phyloP scores from a whole-genome alignment of 768 basidiomycete genomes.

The Macrocybe gigantea region DNA sequence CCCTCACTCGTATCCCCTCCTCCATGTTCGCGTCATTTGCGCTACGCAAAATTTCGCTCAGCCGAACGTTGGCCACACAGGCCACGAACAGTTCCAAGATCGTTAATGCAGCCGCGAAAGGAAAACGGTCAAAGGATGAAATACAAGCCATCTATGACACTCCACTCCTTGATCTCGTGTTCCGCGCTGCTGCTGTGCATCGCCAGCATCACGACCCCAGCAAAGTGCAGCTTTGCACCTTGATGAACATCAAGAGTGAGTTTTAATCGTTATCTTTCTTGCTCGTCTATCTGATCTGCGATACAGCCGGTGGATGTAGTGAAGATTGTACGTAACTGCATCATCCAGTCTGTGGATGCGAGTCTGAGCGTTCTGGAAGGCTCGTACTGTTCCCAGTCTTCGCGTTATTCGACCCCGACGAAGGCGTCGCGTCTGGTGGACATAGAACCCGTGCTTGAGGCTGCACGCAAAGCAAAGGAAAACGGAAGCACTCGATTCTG shows the following conservation, averaged over 20 bases:
- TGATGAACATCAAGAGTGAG: slow-evolving; percentile 98
- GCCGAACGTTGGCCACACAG: slow-evolving; percentile 60
- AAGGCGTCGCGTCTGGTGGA: slow-evolving; percentile 85
- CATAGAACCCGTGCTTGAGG: slow-evolving; percentile 87
- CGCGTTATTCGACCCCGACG: slow-evolving; percentile 85
- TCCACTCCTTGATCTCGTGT: slow-evolving; percentile 86
- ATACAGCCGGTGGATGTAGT: slow-evolving; percentile 85
- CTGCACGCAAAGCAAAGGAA: slow-evolving; percentile 88
- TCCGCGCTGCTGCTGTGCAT: slow-evolving; percentile 79
- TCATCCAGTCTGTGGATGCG: slow-evolving; percentile 3
- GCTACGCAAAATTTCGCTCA: slow-evolving; percentile 3
- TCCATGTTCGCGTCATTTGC: slow-evolving; percentile 19
- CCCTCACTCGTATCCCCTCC: slow-evolving; percentile 31
- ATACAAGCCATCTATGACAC: slow-evolving; percentile 82
- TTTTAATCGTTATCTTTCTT: slow-evolving; percentile 21
- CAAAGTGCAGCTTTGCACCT: slow-evolving; percentile 92
- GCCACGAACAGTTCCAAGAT: slow-evolving; percentile 24
- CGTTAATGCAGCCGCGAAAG: slow-evolving; percentile 32
- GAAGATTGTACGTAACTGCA: slow-evolving; percentile 74
- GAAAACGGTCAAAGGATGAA: slow-evolving; percentile 73
- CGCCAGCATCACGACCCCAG: slow-evolving; percentile 80
- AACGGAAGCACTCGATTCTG: slow-evolving; percentile 98
- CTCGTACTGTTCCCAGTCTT: slow-evolving; percentile 97
- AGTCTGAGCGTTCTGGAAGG: slow-evolving; percentile 33
- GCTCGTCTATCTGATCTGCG: slow-evolving; percentile 7